Base-by-base conservation (phyloP, 352 stramenopile genomes). In the Saprolegnia diclina region DNA sequence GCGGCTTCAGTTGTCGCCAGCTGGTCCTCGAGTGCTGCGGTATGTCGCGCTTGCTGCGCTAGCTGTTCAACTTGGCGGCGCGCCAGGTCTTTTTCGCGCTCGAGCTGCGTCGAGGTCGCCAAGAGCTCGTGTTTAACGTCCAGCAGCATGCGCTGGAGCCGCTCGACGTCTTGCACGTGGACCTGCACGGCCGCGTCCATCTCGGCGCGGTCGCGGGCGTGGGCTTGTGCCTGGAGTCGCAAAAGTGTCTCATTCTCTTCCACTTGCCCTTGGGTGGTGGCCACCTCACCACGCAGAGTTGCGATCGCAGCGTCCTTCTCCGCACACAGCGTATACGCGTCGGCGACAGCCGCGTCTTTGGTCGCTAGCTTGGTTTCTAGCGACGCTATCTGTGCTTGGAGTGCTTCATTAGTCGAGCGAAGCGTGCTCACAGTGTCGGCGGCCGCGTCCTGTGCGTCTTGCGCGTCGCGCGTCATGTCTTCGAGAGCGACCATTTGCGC, bases 41-140 rank as follows among this genome's bases (percentile, higher is more conserved):
- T 59, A 7, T 9, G 3, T 19, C 35, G 32, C 0, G 62, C 45
- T 35, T 26, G 45, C n/a, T 62, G 44, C 11, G 32, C 18, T 4
- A 61, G n/a, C 13, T 62, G 50, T 24, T 59, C 52, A 3, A 9
- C 9, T 1, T 21, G 35, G 13, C 35, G 52, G 13, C 11, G 18
- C 50, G 45, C 21, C 19, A 10, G 21, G 19, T 45, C n/a, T 44
- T 35, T 48, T 24, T 69, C 42, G 40, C 63, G 18, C 61, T 59
- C 11, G 13, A 59, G 11, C 11, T 59, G 24, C 24, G 11, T 59
- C 35, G 11, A n/a, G 13, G 52, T 42, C 24, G 24, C 35, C 13
- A 59, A 7, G 13, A 59, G n/a, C 35, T 59, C 52, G 11, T 14
- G 13, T 10, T 40, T 35, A 9, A 59, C 35, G 35, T 59, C 52